phyloP scores from a whole-genome alignment of 371 early-diverging fungal genomes.

The Rhizopus microsporus region DNA sequence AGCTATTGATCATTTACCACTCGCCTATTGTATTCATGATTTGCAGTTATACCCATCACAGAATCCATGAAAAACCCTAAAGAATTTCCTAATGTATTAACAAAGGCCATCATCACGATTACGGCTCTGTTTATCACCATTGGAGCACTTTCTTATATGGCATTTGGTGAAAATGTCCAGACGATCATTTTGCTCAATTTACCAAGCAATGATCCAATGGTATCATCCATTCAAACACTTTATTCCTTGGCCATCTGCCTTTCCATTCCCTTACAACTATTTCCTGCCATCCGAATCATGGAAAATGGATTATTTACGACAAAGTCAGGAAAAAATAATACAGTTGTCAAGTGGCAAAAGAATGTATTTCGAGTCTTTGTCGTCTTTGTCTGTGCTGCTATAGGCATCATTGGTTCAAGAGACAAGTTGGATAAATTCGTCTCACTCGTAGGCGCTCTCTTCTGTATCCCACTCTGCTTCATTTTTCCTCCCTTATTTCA shows the following conservation, averaged over 20 bases:
- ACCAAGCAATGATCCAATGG: constrained; percentile 64
- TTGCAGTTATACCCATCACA: constrained; percentile 61
- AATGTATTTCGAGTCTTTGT: constrained; percentile 75
- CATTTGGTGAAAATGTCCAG: constrained; percentile 78
- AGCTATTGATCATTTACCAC: background rate
- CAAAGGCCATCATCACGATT: constrained; percentile 66
- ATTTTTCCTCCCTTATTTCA: constrained; percentile 87
- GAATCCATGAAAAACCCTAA: constrained; percentile 83
- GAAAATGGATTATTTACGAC: constrained; percentile 71
- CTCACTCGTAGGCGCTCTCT: constrained; percentile 68
- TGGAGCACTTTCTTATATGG: constrained; percentile 78
- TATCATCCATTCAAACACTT: constrained; percentile 70
- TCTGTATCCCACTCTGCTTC: constrained; percentile 71
- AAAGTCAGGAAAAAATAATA: constrained; percentile 66
- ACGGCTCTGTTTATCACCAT: constrained; percentile 72
- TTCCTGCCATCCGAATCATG: constrained; percentile 85
- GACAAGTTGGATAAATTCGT: constrained; percentile 85
- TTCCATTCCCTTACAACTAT: constrained; percentile 82
- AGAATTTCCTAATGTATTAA: constrained; percentile 71
- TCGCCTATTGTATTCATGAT: background rate
- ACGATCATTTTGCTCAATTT: constrained; percentile 82
- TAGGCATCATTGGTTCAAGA: constrained; percentile 73
- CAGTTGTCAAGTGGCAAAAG: constrained; percentile 86
- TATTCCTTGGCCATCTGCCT: constrained; percentile 88
- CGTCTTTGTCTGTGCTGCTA: constrained; percentile 64